Conservation (phyloP, 1,284 basidiomycete species). For the Exsudoporus floridanus region DNA sequence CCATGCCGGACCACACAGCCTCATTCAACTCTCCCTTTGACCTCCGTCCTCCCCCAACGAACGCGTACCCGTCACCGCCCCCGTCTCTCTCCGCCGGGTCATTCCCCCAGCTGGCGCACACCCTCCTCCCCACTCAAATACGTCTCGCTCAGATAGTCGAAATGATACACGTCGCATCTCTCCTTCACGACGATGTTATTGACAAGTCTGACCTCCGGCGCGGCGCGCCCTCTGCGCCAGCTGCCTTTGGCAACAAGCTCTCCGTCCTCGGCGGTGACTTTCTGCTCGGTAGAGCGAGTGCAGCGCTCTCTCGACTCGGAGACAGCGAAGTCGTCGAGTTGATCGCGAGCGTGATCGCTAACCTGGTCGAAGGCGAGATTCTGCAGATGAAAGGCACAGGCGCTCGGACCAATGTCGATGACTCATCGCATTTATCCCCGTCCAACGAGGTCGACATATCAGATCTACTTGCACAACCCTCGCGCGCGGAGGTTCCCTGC, state of each 20-base stretch:
- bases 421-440: neutral
- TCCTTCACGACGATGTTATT: slow-evolving; percentile 95
- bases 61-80: slow-evolving; percentile 38
- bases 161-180: slow-evolving; percentile 97
- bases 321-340: slow-evolving; percentile 91
- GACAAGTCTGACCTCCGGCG: slow-evolving; percentile 85
- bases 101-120: slow-evolving; percentile 36
- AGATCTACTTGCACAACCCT: slow-evolving; percentile 20
- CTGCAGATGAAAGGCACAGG: slow-evolving; percentile 69
- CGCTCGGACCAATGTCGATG: neutral
- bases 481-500: slow-evolving; percentile 8
- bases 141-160: slow-evolving; percentile 96
- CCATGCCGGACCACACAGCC: slow-evolving; percentile 67
- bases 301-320: slow-evolving; percentile 85
- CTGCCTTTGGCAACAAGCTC: slow-evolving; percentile 93
- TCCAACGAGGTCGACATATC: slow-evolving; percentile 22
- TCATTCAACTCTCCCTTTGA: slow-evolving; percentile 52
- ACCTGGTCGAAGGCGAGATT: slow-evolving; percentile 96
- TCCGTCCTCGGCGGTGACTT: slow-evolving; percentile 96
- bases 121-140: slow-evolving; percentile 78
- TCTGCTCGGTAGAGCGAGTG: slow-evolving; percentile 87
- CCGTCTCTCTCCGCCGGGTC: slow-evolving; percentile 33
- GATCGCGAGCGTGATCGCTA: slow-evolving; percentile 89
- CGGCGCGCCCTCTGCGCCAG: slow-evolving; percentile 80
- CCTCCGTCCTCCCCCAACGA: slow-evolving; percentile 41